Conservation (phyloP, 768 basidiomycete genomes). For the Boletellus sp. region DNA sequence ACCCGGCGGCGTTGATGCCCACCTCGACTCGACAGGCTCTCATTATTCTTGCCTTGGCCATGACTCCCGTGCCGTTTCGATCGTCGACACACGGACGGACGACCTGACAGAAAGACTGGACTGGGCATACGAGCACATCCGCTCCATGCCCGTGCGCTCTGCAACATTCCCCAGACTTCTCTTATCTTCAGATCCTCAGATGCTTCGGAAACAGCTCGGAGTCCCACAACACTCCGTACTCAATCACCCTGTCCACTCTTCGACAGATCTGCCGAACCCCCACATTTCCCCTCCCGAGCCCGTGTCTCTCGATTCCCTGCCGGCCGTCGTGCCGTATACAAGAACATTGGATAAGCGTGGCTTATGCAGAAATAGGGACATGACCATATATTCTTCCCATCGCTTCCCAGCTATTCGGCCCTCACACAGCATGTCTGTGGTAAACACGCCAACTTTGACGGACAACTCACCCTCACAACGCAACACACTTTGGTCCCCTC, state of each 20-base stretch:
- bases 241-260: slow-evolving; percentile 16
- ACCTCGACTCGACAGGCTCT: background rate
- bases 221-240: slow-evolving; percentile 30
- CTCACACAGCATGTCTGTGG: background rate
- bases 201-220: slow-evolving; percentile 27
- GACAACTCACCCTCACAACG: background rate
- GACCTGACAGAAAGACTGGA: slow-evolving; percentile 22
- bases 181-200: slow-evolving; percentile 26
- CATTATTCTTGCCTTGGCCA: background rate
- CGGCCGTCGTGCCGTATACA: background rate
- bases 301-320: background rate
- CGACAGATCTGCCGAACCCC: slow-evolving; percentile 25
- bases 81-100: slow-evolving; percentile 4
- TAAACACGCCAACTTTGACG: background rate
- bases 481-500: background rate
- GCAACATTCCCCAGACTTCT: slow-evolving; percentile 4
- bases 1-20: background rate
- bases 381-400: background rate
- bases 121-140: slow-evolving; percentile 24
- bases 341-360: slow-evolving; percentile 1
- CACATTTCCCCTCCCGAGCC: slow-evolving; percentile 4
- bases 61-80: background rate
- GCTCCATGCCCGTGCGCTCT: slow-evolving; percentile 21
- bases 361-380: background rate
- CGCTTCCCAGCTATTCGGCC: background rate